A percentile compares a stretch with the other conserved stretches of the same genome.
phyloP scores from a whole-genome alignment of 2,329 filamentous ascomycete genomes.

The Cryphonectria japonica region DNA sequence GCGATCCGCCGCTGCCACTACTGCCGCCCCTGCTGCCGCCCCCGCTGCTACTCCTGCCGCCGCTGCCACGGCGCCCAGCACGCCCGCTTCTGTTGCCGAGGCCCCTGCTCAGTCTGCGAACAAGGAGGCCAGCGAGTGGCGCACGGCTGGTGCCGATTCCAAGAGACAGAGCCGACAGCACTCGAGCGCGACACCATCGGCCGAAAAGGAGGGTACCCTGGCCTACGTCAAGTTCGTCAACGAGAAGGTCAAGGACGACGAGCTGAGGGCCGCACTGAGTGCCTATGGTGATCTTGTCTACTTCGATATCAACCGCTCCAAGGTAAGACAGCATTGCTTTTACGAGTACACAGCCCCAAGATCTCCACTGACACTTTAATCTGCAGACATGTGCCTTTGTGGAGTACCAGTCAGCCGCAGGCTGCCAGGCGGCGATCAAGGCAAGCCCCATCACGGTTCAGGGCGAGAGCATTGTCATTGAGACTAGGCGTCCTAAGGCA shows the following conservation, averaged over 20 bases:
- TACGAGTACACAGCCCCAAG: background rate
- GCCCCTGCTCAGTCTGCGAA: conserved; percentile 40
- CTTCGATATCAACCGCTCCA: conserved; percentile 79
- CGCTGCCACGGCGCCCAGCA: conserved; percentile 44
- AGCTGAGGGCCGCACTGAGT: conserved; percentile 71
- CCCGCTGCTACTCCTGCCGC: conserved; percentile 44
- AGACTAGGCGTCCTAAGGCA: conserved; percentile 82
- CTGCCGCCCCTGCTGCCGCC: conserved; percentile 45
- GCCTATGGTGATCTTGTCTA: conserved; percentile 73
- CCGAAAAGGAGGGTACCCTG: conserved; percentile 75
- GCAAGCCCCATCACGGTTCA: conserved; percentile 87
- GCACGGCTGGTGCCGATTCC: conserved; percentile 81
- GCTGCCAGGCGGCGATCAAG: conserved; percentile 79
- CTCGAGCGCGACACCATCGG: conserved; percentile 60
- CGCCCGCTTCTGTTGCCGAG: conserved; percentile 43
- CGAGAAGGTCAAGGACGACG: conserved; percentile 75
- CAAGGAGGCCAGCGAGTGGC: conserved; percentile 74
- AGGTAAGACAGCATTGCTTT: conserved; percentile 61
- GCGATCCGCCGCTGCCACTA: conserved; percentile 53
- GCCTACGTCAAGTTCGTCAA: conserved; percentile 97
- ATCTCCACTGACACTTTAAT: conserved; percentile 34
- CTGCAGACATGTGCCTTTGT: conserved; percentile 92
- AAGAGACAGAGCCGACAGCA: conserved; percentile 82
- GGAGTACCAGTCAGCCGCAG: conserved; percentile 81
- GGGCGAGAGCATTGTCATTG: conserved; percentile 81